phyloP scores from a whole-genome alignment of 2,329 filamentous ascomycete species.

The Scortechinia acanthostroma region DNA sequence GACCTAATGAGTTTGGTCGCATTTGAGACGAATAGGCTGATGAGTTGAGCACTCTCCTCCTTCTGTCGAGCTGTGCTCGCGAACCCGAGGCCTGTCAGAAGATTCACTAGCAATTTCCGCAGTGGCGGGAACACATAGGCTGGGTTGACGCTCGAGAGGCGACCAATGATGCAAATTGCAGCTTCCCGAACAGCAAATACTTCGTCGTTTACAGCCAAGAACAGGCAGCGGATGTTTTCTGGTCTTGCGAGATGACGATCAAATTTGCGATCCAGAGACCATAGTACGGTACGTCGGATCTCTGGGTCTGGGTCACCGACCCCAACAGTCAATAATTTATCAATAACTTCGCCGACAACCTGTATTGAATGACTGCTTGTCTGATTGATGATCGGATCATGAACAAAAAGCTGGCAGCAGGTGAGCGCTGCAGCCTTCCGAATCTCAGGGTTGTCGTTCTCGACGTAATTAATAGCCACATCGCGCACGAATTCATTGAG shows the following conservation, averaged over 20 bases:
- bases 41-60: slow-evolving; percentile 87
- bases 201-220: slow-evolving; percentile 92
- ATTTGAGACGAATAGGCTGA: slow-evolving; percentile 87
- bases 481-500: slow-evolving; percentile 98
- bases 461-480: slow-evolving; percentile 94
- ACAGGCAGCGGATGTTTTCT: slow-evolving; percentile 91
- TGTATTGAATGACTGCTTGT: slow-evolving; percentile 94
- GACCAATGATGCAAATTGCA: slow-evolving; percentile 90
- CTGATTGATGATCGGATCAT: slow-evolving; percentile 95
- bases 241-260: slow-evolving; percentile 95
- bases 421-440: slow-evolving; percentile 90
- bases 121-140: slow-evolving; percentile 95
- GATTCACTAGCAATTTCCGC: slow-evolving; percentile 88
- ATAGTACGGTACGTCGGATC: slow-evolving; percentile 81
- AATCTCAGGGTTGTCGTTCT: slow-evolving; percentile 89
- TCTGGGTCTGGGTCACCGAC: slow-evolving; percentile 85
- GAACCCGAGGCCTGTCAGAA: slow-evolving; percentile 92
- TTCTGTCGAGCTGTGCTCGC: slow-evolving; percentile 90
- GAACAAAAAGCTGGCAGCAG: slow-evolving; percentile 93
- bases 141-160: slow-evolving; percentile 82
- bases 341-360: slow-evolving; percentile 95
- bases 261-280: slow-evolving; percentile 85
- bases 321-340: slow-evolving; percentile 88
- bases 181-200: slow-evolving; percentile 87
- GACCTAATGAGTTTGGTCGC: slow-evolving; percentile 89